Base-by-base conservation (phyloP, 2,329 filamentous ascomycete species). In the Polychaeton citri region DNA sequence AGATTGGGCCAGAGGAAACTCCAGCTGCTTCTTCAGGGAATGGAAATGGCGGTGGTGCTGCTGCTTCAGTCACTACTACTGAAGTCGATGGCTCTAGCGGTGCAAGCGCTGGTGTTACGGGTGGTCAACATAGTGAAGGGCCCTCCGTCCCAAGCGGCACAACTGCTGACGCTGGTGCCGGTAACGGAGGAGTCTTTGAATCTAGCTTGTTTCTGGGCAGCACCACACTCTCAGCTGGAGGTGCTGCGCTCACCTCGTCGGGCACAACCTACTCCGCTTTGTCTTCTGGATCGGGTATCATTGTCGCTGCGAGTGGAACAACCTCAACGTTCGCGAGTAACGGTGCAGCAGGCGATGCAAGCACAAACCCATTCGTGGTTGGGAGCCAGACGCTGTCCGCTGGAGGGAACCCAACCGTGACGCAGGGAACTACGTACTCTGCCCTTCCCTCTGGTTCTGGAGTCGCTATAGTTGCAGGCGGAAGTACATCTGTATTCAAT, bases 201-300 rank as follows among this genome's bases (percentile, higher is more conserved):
- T n/a, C n/a, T n/a, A n/a, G n/a, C n/a, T n/a, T n/a, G n/a, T n/a
- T n/a, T n/a, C n/a, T 28, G 12, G 24, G 24, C 15, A 28, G 24
- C 36, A 7, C 20, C 32, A 34, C 37, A 16, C 26, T 38, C 13
- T 13, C 5, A 18, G 24, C 32, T 12, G 37, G 37, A 10, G 37
- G 32, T 6, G 24, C 9, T 12, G 13, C 18, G 19, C 28, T 33
- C 2, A 33, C 30, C 10, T 28, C 15, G 12, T 36, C 33, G 5
- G 34, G 34, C 5, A 39, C 37, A 6, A 39, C 37, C 8, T 36
- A 32, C 18, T 39, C 34, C 4, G 37, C 31, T 15, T 15, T 39
- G 8, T 30, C 37, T 1, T 35, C 30, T n/a, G n/a, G n/a, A n/a
- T n/a, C n/a, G n/a, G 37, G 37, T 3, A 17, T 39, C 15, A 12